Base-by-base conservation (phyloP, 192 early-diverging fungal species). In the Chytriomyces sp. region DNA sequence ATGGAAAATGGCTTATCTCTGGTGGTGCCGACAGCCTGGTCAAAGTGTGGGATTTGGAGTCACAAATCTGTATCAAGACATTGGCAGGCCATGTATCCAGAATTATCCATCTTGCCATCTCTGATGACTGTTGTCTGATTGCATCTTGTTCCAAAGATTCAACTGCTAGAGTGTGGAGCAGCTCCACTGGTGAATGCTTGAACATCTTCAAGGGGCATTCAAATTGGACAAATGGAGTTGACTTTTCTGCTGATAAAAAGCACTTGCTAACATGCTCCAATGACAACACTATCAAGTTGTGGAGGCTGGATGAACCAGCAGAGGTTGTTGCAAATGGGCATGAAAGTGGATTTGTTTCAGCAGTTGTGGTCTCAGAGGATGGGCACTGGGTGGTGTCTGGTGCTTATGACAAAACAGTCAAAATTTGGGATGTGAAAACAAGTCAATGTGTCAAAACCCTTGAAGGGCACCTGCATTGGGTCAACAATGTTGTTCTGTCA, bases 21-120 rank as follows among this genome's bases (percentile, higher is more conserved):
- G 79, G 72, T 19, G 73, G 72, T 2, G 59, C 60, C 72, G 79
- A 80, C 41, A 64, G 71, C 14, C 69, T 75, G 5, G 60, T 80
- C 14, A 44, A 67, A 6, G 44, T 70, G 17, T 81, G 76, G 76
- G 33, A 56, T 55, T 39, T 75, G 1, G 59, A 44, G 10, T 54
- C 80, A 25, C 74, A 64, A 2, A 63, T 52, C 5, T 62, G 54
- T 32, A 30, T 7, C 12, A 2, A 55, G 8, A 52, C 60, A 3
- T 52, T 77, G 4, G 67, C 63, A 38, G 69, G 75, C 7, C 37
- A 73, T 26, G 41, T 4, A 2, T 3, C 28, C 5, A 3, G 28
- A 41, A 60, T 73, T 25, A 26, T 5, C 30, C 17, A 36, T 37
- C 59, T 64, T 36, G 52, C 65, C 12, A 58, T 58, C 65, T 31